Evolutionary conservation across 352 stramenopile genomes (phyloP).

Genomic region (Pythium coloratum): DNA sequence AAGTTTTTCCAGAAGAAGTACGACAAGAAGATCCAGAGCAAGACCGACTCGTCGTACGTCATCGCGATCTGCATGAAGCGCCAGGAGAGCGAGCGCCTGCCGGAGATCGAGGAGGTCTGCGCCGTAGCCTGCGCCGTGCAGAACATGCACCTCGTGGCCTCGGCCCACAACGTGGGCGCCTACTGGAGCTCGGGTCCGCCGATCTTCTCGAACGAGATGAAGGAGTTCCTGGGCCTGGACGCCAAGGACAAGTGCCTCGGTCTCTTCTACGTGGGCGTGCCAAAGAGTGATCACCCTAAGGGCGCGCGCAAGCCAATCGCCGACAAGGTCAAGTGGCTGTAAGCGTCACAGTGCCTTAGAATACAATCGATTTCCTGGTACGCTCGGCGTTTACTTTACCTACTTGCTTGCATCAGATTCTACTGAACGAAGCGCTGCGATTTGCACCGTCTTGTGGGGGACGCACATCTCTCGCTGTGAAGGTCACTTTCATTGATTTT

Average conservation of each 20-base stretch:
- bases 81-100: conserved; percentile 76
- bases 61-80: conserved; percentile 89
- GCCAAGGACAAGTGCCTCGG: conserved; percentile 79
- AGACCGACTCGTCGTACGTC: conserved; percentile 66
- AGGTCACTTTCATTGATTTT: not conserved
- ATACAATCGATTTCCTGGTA: not conserved
- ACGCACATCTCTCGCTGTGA: not conserved
- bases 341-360: conserved; percentile 1
- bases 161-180: conserved; percentile 63
- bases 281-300: conserved; percentile 50
- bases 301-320: conserved; percentile 65
- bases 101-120: conserved; percentile 81
- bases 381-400: not conserved
- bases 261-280: conserved; percentile 82
- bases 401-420: not conserved
- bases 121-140: conserved; percentile 76
- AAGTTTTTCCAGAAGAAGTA: conserved; percentile 83
- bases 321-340: conserved; percentile 65
- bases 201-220: conserved; percentile 77
- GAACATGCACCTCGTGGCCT: conserved; percentile 82
- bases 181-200: conserved; percentile 85
- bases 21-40: conserved; percentile 77
- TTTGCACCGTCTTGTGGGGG: no score
- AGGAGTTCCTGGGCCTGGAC: conserved; percentile 66
- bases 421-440: no score